Base-by-base conservation (phyloP, 345 rosid species). In the Erucastrum elatum region DNA sequence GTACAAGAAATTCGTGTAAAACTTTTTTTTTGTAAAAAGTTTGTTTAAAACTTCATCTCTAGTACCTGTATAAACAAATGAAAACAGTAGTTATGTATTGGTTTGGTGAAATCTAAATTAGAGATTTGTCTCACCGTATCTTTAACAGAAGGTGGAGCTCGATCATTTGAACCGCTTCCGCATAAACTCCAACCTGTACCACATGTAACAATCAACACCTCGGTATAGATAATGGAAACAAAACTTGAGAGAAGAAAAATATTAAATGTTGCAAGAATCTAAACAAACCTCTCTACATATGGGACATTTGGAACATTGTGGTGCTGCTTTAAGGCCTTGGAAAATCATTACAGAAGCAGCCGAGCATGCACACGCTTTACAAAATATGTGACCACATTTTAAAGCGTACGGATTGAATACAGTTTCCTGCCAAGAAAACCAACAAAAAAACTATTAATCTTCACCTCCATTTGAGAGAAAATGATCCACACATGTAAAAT, bases 331-430 rank as follows among this genome's bases (percentile, higher is more conserved):
- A 66, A 90, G 82, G 63, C 97, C 97, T 83, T 93, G 84, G n/a
- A 86, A 84, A 51, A 89, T 83, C 85, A 85, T 76, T 74, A 89
- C 93, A 3, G 90, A 90, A 74, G 98, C 96, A 35, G 99, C 94
- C 2, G 93, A 90, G 84, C 99, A 95, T 15, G 90, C 93, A 80
- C 99, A 95, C 15, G 82, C 80, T 75, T 93, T 93, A 86, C 98
- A 95, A 72, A 95, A 93, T 55, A 93, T 90, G 84, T 95, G 99
- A 64, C 98, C 96, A 3, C 99, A 95, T 67, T 87, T 86, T 77
- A 92, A 84, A 63, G 99, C 94, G 35, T 89, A 90, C 0, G 98
- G 96, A 84, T 93, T 90, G 79, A 91, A 95, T 76, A 95, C 89
- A 0, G 80, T 86, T 56, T 91, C 99, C 98, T 95, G 87, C 17